phyloP scores from a whole-genome alignment of 441 rosid species.

The Mallotus japonicus region DNA sequence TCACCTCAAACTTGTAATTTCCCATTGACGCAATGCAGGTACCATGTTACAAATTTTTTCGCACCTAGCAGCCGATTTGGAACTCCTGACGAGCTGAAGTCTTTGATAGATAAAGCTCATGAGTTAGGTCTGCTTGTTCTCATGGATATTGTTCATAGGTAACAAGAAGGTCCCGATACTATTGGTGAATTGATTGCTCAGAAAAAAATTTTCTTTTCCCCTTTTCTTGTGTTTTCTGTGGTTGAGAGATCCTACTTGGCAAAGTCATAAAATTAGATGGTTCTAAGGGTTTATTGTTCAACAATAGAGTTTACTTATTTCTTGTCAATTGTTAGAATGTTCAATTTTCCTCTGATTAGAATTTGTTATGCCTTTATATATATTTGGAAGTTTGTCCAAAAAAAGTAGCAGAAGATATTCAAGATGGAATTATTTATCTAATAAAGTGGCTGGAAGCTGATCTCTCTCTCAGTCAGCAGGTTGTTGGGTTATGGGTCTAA shows the following conservation, averaged over 20 bases:
- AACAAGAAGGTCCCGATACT: slow-evolving; percentile 15
- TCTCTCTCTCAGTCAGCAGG: background rate
- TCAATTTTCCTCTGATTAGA: background rate
- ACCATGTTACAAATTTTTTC: slow-evolving; percentile 91
- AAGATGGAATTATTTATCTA: background rate
- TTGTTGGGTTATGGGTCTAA: background rate
- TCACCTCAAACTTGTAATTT: slow-evolving; percentile 23
- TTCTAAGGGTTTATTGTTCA: background rate
- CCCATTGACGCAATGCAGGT: slow-evolving; percentile 57
- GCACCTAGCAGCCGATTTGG: slow-evolving; percentile 99
- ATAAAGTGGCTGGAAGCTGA: background rate
- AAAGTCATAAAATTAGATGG: background rate
- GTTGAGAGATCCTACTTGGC: background rate
- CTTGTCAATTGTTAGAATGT: background rate
- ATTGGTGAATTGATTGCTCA: background rate
- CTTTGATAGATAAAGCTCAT: slow-evolving; percentile 92
- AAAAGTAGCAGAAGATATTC: too few relatives aligned
- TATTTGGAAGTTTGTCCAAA: background rate
- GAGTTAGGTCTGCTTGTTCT: slow-evolving; percentile 92
- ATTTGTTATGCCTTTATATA: background rate
- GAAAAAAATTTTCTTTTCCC: background rate
- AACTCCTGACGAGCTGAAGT: slow-evolving; percentile 96
- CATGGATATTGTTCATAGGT: slow-evolving; percentile 99
- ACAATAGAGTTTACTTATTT: background rate
- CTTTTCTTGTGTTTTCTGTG: background rate